Percentiles rank a stretch among this genome's conserved stretches.
phyloP scores from a whole-genome alignment of 768 basidiomycete species.

The Vishniacozyma victoriae region DNA sequence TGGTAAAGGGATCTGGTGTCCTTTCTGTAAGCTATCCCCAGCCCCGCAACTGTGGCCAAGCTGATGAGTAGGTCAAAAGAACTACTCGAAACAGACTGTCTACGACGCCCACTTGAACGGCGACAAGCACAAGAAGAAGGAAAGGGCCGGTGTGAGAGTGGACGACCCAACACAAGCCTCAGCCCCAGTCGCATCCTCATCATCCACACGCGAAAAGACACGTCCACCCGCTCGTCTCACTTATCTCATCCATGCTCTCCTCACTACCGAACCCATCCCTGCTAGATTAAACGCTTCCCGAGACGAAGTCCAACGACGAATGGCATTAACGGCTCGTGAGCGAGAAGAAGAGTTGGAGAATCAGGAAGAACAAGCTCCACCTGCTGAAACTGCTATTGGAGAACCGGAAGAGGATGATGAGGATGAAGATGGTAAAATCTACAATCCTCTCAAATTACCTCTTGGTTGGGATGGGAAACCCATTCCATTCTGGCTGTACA shows the following conservation, averaged over 20 bases:
- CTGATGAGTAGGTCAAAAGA: slow-evolving; percentile 68
- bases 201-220: slow-evolving; percentile 23
- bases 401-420: slow-evolving; percentile 59
- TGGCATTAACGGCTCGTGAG: slow-evolving; percentile 94
- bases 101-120: slow-evolving; percentile 93
- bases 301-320: slow-evolving; percentile 90
- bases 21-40: slow-evolving; percentile 65
- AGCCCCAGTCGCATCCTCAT: slow-evolving; percentile 10
- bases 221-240: slow-evolving; percentile 61
- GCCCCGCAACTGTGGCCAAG: not conserved
- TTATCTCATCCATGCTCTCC: slow-evolving; percentile 62
- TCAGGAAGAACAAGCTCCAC: slow-evolving; percentile 55
- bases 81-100: slow-evolving; percentile 94
- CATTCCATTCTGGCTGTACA: slow-evolving; percentile 77
- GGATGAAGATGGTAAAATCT: slow-evolving; percentile 92
- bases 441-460: slow-evolving; percentile 94
- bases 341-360: slow-evolving; percentile 77
- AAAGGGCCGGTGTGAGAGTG: slow-evolving; percentile 33
- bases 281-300: slow-evolving; percentile 78
- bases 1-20: slow-evolving; percentile 82
- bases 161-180: slow-evolving; percentile 55
- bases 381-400: slow-evolving; percentile 29
- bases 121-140: slow-evolving; percentile 82
- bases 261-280: slow-evolving; percentile 56
- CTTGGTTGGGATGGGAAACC: slow-evolving; percentile 89